Conservation (phyloP, 768 basidiomycete genomes). For the Dacryopinax spathularia region DNA sequence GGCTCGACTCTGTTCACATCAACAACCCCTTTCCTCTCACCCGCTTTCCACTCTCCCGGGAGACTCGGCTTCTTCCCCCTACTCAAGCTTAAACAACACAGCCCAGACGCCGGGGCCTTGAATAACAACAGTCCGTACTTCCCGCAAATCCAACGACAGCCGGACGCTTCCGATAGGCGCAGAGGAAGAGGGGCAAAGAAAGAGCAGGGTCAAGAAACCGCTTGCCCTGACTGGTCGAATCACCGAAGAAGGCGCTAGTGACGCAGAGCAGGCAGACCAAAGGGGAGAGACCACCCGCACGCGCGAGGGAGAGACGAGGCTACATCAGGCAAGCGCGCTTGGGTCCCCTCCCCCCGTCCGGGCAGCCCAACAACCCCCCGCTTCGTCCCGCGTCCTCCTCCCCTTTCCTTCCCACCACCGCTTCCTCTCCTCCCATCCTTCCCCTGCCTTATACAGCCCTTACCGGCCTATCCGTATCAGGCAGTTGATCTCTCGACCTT, state of each 20-base stretch:
- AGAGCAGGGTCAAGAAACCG: no score
- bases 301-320: background rate
- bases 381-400: constrained; percentile 3
- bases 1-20: no score
- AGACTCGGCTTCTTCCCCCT: no score
- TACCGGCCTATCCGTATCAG: background rate
- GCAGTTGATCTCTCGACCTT: background rate
- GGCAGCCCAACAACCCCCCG: no score
- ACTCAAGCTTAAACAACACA: no score
- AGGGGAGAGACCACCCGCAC: background rate
- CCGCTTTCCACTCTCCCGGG: background rate
- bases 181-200: no score
- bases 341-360: no score
- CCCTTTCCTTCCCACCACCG: background rate
- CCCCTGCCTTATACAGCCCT: background rate
- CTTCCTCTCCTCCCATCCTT: background rate
- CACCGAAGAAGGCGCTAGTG: background rate
- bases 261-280: background rate
- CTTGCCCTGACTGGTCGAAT: no score
- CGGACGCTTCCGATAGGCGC: no score
- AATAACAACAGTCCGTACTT: background rate
- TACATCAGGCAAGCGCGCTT: background rate
- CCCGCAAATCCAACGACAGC: background rate
- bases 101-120: background rate
- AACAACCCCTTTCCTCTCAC: background rate